Percentiles rank a stretch among this genome's conserved stretches.
Conservation (phyloP, 345 rosid species). For the Populus simonii region DNA sequence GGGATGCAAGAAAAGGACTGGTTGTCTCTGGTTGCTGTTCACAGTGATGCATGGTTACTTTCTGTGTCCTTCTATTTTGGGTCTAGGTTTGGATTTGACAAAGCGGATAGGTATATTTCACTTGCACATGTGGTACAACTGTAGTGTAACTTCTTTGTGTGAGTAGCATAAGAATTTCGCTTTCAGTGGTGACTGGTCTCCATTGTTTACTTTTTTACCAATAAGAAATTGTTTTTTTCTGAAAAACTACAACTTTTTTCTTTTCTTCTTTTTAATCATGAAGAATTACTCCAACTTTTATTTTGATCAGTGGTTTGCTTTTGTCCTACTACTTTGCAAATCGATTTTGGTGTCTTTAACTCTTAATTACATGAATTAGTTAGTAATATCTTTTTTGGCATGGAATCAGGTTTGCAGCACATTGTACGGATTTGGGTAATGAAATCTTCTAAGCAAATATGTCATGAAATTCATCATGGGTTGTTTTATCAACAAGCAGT, state of each 20-base stretch:
- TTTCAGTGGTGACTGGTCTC: not conserved
- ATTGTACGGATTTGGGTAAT: not conserved
- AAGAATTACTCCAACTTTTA: not conserved
- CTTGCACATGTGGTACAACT: no score
- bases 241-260: not conserved
- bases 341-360: not conserved
- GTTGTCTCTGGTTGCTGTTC: slow-evolving; percentile 26
- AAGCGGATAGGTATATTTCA: slow-evolving; percentile 18
- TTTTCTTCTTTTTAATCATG: not conserved
- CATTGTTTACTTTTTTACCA: not conserved
- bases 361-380: not conserved
- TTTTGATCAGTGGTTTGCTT: no score
- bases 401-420: not conserved
- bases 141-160: not conserved
- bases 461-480: not conserved
- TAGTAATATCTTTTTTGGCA: not conserved
- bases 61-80: slow-evolving; percentile 29
- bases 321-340: not conserved
- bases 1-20: slow-evolving; percentile 31
- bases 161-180: not conserved
- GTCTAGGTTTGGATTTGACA: slow-evolving; percentile 27
- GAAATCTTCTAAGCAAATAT: not conserved
- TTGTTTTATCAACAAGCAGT: not conserved
- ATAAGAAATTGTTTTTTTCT: not conserved
- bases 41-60: slow-evolving; percentile 28